Evolutionary conservation across 192 early-diverging fungal genomes (phyloP).

Genomic region (Cladochytrium replicatum): DNA sequence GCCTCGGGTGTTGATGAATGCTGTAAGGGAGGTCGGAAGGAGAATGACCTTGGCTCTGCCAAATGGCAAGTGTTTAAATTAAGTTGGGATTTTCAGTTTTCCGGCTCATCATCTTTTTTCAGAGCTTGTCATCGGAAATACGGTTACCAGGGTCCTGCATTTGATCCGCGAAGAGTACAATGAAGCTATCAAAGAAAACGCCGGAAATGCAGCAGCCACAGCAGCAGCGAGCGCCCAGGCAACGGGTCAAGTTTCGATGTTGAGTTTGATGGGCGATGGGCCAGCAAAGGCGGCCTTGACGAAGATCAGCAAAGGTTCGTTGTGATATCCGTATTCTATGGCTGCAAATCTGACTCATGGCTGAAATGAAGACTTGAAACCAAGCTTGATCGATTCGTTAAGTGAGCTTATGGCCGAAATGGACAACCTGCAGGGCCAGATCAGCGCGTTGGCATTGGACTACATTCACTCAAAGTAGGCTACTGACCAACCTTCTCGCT

Average conservation of each 20-base stretch:
- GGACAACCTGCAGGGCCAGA: slow-evolving; percentile 63
- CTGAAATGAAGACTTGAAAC: slow-evolving; percentile 48
- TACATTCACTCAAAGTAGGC: slow-evolving; percentile 89
- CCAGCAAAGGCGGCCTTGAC: neutral
- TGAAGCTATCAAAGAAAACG: slow-evolving; percentile 13
- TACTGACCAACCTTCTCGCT: slow-evolving; percentile 7
- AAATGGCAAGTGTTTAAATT: slow-evolving; percentile 28
- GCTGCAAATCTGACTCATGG: neutral
- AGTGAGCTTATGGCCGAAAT: slow-evolving; percentile 83
- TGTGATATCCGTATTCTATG: no score
- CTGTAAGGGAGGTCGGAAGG: slow-evolving; percentile 60
- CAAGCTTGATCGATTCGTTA: slow-evolving; percentile 68
- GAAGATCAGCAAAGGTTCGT: slow-evolving; percentile 6
- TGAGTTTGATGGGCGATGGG: neutral
- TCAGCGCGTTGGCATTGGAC: slow-evolving; percentile 75
- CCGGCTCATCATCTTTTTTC: neutral
- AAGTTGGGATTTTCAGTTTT: neutral
- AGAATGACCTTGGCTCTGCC: slow-evolving; percentile 69
- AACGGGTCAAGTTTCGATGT: neutral
- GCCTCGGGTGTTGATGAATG: slow-evolving; percentile 43
- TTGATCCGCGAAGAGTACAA: slow-evolving; percentile 68
- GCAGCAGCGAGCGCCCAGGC: neutral
- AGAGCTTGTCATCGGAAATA: slow-evolving; percentile 81
- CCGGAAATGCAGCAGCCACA: neutral
- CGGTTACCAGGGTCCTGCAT: slow-evolving; percentile 69